Conservation (phyloP, 306 rosid species). For the Clitoria ternatea region DNA sequence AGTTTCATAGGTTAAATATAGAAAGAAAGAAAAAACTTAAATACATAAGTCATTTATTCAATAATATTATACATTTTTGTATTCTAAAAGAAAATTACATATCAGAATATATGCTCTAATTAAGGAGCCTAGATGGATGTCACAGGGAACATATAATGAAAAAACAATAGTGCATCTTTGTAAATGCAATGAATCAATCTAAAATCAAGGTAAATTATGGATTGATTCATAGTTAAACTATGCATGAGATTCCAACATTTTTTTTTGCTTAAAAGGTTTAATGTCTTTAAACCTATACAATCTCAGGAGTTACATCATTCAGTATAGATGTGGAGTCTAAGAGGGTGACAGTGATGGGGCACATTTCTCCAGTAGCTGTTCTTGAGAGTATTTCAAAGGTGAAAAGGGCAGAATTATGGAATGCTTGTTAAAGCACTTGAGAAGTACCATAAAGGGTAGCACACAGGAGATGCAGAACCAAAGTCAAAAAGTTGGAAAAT, state of each 20-base stretch:
- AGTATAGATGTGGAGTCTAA: conserved; percentile 79
- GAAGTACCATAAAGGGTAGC: conserved; percentile 21
- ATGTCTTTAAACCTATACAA: background rate
- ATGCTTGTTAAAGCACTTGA: conserved; percentile 23
- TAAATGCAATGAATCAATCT: too few species aligned
- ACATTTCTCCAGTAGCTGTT: conserved; percentile 68
- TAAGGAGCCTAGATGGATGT: background rate
- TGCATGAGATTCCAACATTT: background rate
- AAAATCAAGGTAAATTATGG: too few species aligned
- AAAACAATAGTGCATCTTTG: too few species aligned
- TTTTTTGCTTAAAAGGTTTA: background rate
- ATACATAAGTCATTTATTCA: background rate
- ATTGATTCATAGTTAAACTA: too few species aligned
- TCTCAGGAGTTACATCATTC: conserved; percentile 82
- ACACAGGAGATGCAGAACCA: conserved; percentile 13
- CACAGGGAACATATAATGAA: background rate
- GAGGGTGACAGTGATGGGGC: conserved; percentile 96
- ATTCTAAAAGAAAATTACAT: background rate
- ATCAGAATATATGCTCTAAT: background rate
- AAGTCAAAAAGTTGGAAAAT: conserved; percentile 14
- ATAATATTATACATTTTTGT: background rate
- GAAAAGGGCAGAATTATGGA: conserved; percentile 82
- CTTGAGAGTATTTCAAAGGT: conserved; percentile 88
- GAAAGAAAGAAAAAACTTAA: background rate
- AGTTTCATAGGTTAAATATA: background rate